These are phyloP conservation scores for Aspergillus sp. DNA, from an alignment of 2,329 filamentous ascomycete genomes.

Conservation along the genomic window DNA sequence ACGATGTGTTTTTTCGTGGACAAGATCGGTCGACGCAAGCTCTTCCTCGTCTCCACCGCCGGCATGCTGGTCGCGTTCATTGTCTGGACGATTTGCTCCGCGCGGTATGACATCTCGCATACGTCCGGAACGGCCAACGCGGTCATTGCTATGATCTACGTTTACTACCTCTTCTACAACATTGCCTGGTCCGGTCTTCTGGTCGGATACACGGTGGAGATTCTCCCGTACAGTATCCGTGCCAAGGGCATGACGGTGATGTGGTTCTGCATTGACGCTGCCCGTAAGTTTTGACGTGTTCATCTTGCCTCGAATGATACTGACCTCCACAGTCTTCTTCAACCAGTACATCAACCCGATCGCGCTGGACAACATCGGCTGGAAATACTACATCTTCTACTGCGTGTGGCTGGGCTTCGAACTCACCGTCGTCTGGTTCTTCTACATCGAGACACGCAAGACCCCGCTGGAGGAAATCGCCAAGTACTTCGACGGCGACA, in stretches of 20 bases:
- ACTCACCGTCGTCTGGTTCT: slow-evolving; percentile 35
- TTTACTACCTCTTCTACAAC: slow-evolving; percentile 45
- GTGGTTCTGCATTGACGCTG: slow-evolving; percentile 32
- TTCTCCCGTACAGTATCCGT: slow-evolving; percentile 51
- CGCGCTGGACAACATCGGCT: slow-evolving; percentile 31
- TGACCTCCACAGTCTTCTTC: slow-evolving; percentile 28
- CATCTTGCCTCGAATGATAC: background rate
- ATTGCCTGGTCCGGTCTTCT: slow-evolving; percentile 39
- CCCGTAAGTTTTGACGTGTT: slow-evolving; percentile 8
- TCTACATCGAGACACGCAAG: slow-evolving; percentile 35
- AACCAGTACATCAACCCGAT: slow-evolving; percentile 38
- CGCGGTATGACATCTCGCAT: slow-evolving; percentile 32
- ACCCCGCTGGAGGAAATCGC: slow-evolving; percentile 40
- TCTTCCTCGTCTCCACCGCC: slow-evolving; percentile 43
- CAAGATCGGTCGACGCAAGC: slow-evolving; percentile 41
- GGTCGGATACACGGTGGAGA: slow-evolving; percentile 47
- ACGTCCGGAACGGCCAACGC: slow-evolving; percentile 34
- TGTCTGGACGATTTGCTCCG: slow-evolving; percentile 43
- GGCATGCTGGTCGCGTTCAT: slow-evolving; percentile 48
- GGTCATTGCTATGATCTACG: slow-evolving; percentile 45
- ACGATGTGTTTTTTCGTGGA: slow-evolving; percentile 43
- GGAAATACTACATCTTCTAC: slow-evolving; percentile 42
- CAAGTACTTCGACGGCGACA: slow-evolving; percentile 26
- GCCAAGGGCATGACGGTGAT: slow-evolving; percentile 47
- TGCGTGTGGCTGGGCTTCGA: slow-evolving; percentile 34